phyloP scores from a whole-genome alignment of 2,329 filamentous ascomycete genomes.

The Tolypocladium ophioglossoides region DNA sequence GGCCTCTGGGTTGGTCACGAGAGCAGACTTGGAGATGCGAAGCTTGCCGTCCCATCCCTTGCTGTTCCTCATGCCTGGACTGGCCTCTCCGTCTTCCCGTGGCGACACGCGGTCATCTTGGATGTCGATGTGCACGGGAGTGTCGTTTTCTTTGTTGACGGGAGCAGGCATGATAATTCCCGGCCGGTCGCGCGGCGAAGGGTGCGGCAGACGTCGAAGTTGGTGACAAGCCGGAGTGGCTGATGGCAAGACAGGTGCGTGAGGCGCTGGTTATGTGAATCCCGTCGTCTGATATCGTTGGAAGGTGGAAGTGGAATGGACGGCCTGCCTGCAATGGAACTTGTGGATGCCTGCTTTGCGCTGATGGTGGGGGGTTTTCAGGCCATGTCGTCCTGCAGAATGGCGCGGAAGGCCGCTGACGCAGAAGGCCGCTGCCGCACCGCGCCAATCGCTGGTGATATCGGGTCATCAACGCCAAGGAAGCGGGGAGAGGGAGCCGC shows the following conservation, averaged over 20 bases:
- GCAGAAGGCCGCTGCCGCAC: not conserved
- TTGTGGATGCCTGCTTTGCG: not conserved
- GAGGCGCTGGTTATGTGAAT: not conserved
- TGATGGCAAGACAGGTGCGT: not conserved
- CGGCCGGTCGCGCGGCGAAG: not conserved
- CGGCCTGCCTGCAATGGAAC: not conserved
- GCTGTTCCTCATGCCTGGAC: slow-evolving; percentile 43
- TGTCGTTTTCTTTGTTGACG: slow-evolving; percentile 24
- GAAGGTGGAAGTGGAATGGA: not conserved
- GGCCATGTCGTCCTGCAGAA: not conserved
- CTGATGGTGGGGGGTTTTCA: not conserved
- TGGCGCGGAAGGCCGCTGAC: not conserved
- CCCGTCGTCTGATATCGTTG: not conserved
- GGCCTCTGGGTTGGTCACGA: slow-evolving; percentile 68
- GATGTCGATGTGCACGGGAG: slow-evolving; percentile 37
- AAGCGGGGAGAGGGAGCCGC: not conserved
- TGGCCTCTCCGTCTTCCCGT: slow-evolving; percentile 29
- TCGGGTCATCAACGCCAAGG: not conserved
- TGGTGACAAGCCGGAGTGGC: not conserved
- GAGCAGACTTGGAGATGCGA: slow-evolving; percentile 50
- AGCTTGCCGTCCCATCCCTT: slow-evolving; percentile 81
- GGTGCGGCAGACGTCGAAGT: not conserved
- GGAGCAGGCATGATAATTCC: slow-evolving; percentile 29
- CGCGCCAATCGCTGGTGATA: not conserved
- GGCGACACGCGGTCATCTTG: slow-evolving; percentile 30